These are phyloP conservation scores for Aquilaria yunnanensis DNA, from an alignment of 345 rosid genomes.

Conservation along the genomic window DNA sequence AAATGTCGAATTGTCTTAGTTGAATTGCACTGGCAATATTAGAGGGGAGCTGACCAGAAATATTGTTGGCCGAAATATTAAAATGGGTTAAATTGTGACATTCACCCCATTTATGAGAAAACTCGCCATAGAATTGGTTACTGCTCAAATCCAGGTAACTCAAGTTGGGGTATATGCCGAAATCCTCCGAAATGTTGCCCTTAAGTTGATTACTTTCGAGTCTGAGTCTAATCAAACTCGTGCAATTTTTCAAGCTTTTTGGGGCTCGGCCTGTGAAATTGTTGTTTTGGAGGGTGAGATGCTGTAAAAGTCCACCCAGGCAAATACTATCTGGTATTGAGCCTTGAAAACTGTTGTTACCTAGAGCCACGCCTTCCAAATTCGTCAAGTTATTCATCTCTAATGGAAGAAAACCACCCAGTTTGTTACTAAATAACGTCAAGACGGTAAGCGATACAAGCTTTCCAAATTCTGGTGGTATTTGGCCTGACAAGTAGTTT, in stretches of 20 bases:
- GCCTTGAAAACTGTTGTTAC: slow-evolving; percentile 16
- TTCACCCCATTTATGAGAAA: slow-evolving; percentile 28
- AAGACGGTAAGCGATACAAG: slow-evolving; percentile 20
- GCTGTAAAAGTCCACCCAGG: slow-evolving; percentile 7
- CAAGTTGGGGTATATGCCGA: slow-evolving; percentile 19
- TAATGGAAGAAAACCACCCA: no score
- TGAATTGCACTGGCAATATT: no score
- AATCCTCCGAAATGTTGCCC: slow-evolving; percentile 22
- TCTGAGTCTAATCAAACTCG: slow-evolving; percentile 21
- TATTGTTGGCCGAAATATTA: no score
- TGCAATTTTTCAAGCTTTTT: slow-evolving; percentile 26
- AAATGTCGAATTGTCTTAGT: no score
- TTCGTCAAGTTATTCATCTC: slow-evolving; percentile 12
- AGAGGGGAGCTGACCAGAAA: no score
- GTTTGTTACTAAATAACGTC: no score
- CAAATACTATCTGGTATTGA: slow-evolving; percentile 16
- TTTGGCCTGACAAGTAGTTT: slow-evolving; percentile 43
- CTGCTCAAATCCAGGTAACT: slow-evolving; percentile 23
- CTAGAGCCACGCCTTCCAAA: slow-evolving; percentile 6
- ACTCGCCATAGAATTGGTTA: slow-evolving; percentile 24
- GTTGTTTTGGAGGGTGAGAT: slow-evolving; percentile 17
- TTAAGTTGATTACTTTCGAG: slow-evolving; percentile 18
- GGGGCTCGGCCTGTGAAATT: slow-evolving; percentile 22
- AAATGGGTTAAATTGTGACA: slow-evolving; percentile 4
- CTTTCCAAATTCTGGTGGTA: slow-evolving; percentile 51